Evolutionary conservation across 1,284 basidiomycete species (phyloP), one percentile per base, ranked within the genome.

Genomic region (Marasmius sp.): DNA sequence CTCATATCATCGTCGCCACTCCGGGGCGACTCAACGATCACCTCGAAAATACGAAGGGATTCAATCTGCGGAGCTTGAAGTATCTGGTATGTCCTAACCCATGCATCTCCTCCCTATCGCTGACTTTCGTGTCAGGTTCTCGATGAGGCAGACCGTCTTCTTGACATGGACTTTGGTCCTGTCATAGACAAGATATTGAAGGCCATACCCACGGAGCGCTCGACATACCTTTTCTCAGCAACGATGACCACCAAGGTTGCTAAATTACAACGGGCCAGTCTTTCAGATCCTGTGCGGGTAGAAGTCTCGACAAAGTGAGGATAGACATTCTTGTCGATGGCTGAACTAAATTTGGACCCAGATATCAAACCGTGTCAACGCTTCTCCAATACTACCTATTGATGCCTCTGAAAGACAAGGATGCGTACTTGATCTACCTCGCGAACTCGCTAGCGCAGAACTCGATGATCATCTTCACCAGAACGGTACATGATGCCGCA

Each of bases 161-260:
- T 99, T 48, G 97, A 99, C 77, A 91, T 99, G 87, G 97, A 99
- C 74, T 99, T 99, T 70, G 96, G 95, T 18, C 92, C 94, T 41
- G 92, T 94, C 61, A 96, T 99, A 66, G 97, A 99, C 81, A 97
- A 96, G 79, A 95, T 99, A 65, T 82, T 99, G 50, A 97, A 97
- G 77, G 88, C 93, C 49, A 92, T 99, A 66, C 97, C 97, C 18
- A 93, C 90, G 71, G 96, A 99, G 71, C 86, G 97, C 20, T 93
- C 91, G 39, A 99, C 97, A 0, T 98, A 96, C 74, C 85, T 99
- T 1, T 99, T 97, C 81, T 97, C 95, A 14, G 97, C 97, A 0
- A 99, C 97, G n/a, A 99, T 99, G 96, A 98, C 97, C 2, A 97
- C 95, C 22, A 99, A 98, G 77, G 95, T 99, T 10, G 95, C 94